phyloP scores from a whole-genome alignment of 257 asterid genomes.

The Petunia secreta region DNA sequence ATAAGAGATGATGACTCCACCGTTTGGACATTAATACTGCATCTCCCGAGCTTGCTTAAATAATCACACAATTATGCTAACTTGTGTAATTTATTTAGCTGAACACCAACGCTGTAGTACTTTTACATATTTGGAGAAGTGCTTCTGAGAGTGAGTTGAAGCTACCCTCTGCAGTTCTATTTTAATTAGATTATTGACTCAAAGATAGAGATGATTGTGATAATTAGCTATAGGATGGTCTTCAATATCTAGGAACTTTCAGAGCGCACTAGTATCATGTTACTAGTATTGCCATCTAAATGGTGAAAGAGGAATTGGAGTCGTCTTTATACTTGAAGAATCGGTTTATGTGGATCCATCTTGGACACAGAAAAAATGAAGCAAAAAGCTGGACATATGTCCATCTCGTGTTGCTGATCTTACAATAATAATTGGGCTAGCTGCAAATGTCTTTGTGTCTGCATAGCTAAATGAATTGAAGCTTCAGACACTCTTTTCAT shows the following conservation, averaged over 20 bases:
- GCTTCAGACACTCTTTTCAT: not conserved
- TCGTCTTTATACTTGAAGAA: not conserved
- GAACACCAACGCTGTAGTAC: not conserved
- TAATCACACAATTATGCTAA: not conserved
- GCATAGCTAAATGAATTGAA: slow-evolving; percentile 10
- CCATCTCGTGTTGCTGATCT: not conserved
- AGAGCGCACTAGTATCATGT: not conserved
- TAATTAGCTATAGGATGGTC: not conserved
- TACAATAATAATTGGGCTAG: not conserved
- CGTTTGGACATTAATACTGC: slow-evolving; percentile 18
- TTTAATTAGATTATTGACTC: not conserved
- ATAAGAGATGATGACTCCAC: not conserved
- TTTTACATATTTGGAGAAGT: not conserved
- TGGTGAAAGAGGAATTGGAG: not conserved
- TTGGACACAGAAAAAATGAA: not conserved
- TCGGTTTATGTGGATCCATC: not conserved
- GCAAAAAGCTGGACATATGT: not conserved
- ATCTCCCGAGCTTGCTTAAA: slow-evolving; percentile 6
- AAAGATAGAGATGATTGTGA: slow-evolving; percentile 12
- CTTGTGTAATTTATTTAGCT: not conserved
- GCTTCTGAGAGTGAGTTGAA: slow-evolving; percentile 13
- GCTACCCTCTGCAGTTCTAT: not conserved
- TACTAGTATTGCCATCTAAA: not conserved
- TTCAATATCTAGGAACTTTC: not conserved
- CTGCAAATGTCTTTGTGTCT: not conserved